Percentiles rank a stretch among this genome's conserved stretches.
These are phyloP conservation scores for Aureococcus anophagefferens DNA, from an alignment of 108 stramenopile genomes.

Conservation along the genomic window DNA sequence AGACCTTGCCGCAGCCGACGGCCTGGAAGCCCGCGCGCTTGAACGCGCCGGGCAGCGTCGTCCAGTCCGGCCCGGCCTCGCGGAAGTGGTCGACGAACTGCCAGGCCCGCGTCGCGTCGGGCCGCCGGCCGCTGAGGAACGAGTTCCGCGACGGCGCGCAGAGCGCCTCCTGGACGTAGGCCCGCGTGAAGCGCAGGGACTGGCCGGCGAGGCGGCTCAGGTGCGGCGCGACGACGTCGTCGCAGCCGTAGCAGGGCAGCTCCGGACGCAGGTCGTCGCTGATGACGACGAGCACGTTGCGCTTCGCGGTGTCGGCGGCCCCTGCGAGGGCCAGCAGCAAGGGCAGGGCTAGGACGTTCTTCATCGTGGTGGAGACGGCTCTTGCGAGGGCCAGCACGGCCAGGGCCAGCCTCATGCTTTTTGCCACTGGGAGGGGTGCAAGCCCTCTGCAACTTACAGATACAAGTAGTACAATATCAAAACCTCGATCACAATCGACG, in stretches of 20 bases:
- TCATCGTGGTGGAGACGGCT: too few species aligned
- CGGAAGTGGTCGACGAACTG: slow-evolving; percentile 6
- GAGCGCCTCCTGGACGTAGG: neutral
- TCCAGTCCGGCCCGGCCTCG: neutral
- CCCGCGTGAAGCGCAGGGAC: neutral
- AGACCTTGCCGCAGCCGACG: neutral
- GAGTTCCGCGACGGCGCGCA: slow-evolving; percentile 16
- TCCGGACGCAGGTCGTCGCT: slow-evolving; percentile 19
- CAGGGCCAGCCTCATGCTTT: too few species aligned
- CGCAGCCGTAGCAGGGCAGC: slow-evolving; percentile 9
- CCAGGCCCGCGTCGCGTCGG: slow-evolving; percentile 4
- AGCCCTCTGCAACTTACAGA: too few species aligned
- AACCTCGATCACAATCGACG: too few species aligned
- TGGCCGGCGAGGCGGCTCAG: slow-evolving; percentile 6
- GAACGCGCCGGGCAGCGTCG: slow-evolving; percentile 8
- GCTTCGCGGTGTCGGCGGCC: too few species aligned
- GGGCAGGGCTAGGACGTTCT: too few species aligned
- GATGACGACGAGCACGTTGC: slow-evolving; percentile 20
- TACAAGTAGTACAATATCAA: too few species aligned
- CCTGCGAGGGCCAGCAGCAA: too few species aligned
- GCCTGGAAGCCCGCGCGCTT: neutral
- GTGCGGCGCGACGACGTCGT: slow-evolving; percentile 5
- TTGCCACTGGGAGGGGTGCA: too few species aligned
- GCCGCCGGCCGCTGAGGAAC: slow-evolving; percentile 12
- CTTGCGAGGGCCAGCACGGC: too few species aligned